A percentile compares a stretch with the other conserved stretches of the same genome.
phyloP scores from a whole-genome alignment of 2,329 filamentous ascomycete species.

The Diaporthe capsici region DNA sequence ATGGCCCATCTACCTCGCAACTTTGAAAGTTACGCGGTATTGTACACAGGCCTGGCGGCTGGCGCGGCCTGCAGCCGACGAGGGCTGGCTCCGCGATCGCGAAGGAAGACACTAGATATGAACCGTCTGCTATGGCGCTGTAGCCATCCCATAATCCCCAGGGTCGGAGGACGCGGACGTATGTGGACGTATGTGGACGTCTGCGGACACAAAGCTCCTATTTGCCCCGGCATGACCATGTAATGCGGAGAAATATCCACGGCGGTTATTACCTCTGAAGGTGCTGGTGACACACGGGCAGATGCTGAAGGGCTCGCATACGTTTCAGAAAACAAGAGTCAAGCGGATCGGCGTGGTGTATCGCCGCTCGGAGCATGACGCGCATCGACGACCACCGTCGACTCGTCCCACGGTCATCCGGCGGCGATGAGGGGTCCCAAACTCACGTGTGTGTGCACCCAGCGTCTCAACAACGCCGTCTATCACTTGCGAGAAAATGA shows the following conservation, averaged over 20 bases:
- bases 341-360: neutral
- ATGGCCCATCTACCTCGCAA: neutral
- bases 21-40: neutral
- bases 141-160: neutral
- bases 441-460: constrained; percentile 1
- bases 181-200: neutral
- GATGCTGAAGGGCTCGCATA: neutral
- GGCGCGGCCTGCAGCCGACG: constrained; percentile 1
- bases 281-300: neutral
- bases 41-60: neutral
- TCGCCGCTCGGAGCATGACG: constrained; percentile 9
- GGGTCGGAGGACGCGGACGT: neutral
- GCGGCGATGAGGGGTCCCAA: neutral
- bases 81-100: neutral
- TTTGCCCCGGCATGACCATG: neutral
- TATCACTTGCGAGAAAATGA: neutral
- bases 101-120: constrained; percentile 18
- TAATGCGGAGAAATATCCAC: constrained; percentile 5
- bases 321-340: constrained; percentile 25
- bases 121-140: constrained; percentile 4
- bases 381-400: neutral
- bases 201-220: constrained; percentile 15
- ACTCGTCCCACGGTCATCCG: constrained; percentile 1
- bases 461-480: neutral
- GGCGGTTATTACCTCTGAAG: neutral